Percentiles rank a stretch among this genome's conserved stretches.
Evolutionary conservation across 1,284 basidiomycete genomes (phyloP).

Genomic region (Microbotryum saponariae): DNA sequence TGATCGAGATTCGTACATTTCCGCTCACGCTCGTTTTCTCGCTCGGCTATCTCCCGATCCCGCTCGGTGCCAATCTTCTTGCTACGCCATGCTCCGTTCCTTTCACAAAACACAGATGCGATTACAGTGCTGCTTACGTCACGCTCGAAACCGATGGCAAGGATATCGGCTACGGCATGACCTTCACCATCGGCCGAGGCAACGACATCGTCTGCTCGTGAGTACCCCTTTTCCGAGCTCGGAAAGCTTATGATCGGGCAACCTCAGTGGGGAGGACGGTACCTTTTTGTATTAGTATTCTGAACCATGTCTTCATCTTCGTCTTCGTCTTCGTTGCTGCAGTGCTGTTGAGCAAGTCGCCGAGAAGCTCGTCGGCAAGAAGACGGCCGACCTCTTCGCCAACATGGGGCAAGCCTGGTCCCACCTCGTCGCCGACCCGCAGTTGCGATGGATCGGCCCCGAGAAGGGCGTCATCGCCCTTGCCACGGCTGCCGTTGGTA

Average conservation of each 20-base stretch:
- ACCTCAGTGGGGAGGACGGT: too few relatives aligned
- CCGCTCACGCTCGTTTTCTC: too few relatives aligned
- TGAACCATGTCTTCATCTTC: not conserved
- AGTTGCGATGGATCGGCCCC: slow-evolving; percentile 68
- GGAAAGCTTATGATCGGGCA: not conserved
- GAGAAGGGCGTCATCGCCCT: slow-evolving; percentile 60
- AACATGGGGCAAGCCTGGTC: slow-evolving; percentile 69
- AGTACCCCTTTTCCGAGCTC: slow-evolving; percentile 11
- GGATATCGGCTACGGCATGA: slow-evolving; percentile 72
- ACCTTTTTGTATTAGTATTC: not conserved
- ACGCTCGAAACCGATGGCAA: slow-evolving; percentile 58
- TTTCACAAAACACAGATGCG: slow-evolving; percentile 48
- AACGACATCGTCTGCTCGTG: slow-evolving; percentile 68
- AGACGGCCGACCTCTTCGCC: slow-evolving; percentile 69
- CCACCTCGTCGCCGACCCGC: slow-evolving; percentile 71
- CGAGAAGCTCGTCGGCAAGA: slow-evolving; percentile 71
- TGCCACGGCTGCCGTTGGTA: slow-evolving; percentile 50
- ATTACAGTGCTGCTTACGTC: slow-evolving; percentile 89
- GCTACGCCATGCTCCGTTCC: too few relatives aligned
- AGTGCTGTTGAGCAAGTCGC: slow-evolving; percentile 70
- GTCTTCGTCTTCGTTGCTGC: slow-evolving; percentile 57
- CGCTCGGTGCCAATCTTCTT: too few relatives aligned
- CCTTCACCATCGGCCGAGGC: slow-evolving; percentile 91
- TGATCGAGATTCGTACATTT: too few relatives aligned
- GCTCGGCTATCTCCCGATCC: too few relatives aligned